These are phyloP conservation scores for Solanum hybrid DNA, from an alignment of 305 asterid species.

Conservation along the genomic window DNA sequence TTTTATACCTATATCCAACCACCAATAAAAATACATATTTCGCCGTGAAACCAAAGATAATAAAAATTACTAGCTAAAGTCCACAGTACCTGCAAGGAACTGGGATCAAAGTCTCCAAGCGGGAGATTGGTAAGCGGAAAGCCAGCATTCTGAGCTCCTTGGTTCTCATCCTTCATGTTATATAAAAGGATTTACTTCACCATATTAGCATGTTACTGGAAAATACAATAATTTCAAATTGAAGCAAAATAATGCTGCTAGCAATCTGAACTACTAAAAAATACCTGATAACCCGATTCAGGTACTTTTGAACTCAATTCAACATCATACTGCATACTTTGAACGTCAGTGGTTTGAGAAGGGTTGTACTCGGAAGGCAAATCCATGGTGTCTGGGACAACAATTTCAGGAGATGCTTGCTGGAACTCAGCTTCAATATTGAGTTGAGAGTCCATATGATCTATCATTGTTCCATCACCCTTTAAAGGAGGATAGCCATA, in stretches of 20 bases:
- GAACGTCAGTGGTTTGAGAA: slow-evolving; percentile 33
- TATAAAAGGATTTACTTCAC: neutral
- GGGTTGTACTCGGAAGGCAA: slow-evolving; percentile 47
- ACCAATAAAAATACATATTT: neutral
- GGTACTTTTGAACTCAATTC: slow-evolving; percentile 28
- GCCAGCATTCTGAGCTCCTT: slow-evolving; percentile 41
- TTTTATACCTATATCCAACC: neutral
- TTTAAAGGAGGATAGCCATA: slow-evolving; percentile 35
- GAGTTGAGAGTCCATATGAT: slow-evolving; percentile 22
- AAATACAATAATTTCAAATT: neutral
- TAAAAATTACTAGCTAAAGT: neutral
- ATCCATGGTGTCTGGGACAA: slow-evolving; percentile 34
- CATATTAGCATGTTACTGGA: neutral
- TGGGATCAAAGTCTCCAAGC: slow-evolving; percentile 53
- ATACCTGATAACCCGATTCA: slow-evolving; percentile 53
- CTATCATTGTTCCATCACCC: slow-evolving; percentile 21
- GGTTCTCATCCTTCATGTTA: slow-evolving; percentile 41
- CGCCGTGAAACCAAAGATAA: neutral
- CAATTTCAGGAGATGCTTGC: slow-evolving; percentile 28
- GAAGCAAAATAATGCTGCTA: neutral
- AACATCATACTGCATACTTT: slow-evolving; percentile 34
- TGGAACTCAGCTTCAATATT: slow-evolving; percentile 29
- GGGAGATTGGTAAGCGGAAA: slow-evolving; percentile 42
- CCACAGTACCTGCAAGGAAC: slow-evolving; percentile 56
- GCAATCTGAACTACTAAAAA: neutral